Conservation (phyloP, 495 filamentous ascomycete genomes). For the Hypomontagnella submonticulosa region DNA sequence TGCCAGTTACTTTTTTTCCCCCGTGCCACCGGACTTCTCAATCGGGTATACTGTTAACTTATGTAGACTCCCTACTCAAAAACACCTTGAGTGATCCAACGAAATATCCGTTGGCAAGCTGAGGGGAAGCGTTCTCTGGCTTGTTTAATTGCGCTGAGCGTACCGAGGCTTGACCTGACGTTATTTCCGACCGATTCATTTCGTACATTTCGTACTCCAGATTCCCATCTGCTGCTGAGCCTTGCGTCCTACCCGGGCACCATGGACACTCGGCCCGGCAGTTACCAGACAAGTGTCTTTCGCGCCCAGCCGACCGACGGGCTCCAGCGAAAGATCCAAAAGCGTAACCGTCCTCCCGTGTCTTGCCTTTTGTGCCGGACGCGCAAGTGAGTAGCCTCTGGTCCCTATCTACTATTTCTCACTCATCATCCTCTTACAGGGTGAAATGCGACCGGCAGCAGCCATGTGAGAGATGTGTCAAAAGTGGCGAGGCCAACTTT, state of each 20-base stretch:
- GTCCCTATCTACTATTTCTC: not conserved
- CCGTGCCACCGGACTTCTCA: slow-evolving; percentile 38
- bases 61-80: too few relatives aligned
- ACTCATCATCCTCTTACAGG: slow-evolving; percentile 43
- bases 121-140: slow-evolving; percentile 30
- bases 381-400: slow-evolving; percentile 50
- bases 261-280: slow-evolving; percentile 44
- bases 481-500: slow-evolving; percentile 52
- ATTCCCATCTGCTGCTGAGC: not conserved
- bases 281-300: slow-evolving; percentile 51
- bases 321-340: slow-evolving; percentile 46
- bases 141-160: not conserved
- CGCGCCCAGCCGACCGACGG: slow-evolving; percentile 49
- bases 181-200: slow-evolving; percentile 18
- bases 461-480: slow-evolving; percentile 57
- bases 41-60: slow-evolving; percentile 42
- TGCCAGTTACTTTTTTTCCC: slow-evolving; percentile 9
- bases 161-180: not conserved
- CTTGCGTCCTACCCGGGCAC: slow-evolving; percentile 18
- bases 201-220: not conserved
- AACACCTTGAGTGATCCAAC: not conserved
- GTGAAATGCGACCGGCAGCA: slow-evolving; percentile 59
- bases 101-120: not conserved
- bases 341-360: slow-evolving; percentile 55
- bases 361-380: slow-evolving; percentile 56